Evolutionary conservation across 1,139 yeast species (phyloP).

Genomic region (Candida sp.): DNA sequence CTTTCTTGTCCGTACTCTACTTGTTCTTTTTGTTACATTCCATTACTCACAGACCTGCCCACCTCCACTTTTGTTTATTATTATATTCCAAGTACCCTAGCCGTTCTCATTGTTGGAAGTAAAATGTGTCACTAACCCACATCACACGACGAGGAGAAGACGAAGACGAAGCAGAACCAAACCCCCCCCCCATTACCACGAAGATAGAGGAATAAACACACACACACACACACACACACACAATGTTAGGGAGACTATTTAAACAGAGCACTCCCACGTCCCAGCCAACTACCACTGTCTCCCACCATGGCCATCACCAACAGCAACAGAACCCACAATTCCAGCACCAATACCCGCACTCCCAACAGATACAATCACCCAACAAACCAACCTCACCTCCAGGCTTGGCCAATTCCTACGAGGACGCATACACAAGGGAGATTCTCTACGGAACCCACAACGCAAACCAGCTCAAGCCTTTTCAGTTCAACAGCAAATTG

Average conservation of each 20-base stretch:
- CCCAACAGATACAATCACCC: slow-evolving; percentile 15
- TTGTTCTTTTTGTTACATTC: not conserved
- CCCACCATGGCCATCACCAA: slow-evolving; percentile 11
- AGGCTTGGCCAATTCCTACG: slow-evolving; percentile 28
- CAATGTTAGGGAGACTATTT: slow-evolving; percentile 34
- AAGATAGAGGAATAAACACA: not conserved
- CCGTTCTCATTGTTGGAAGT: not conserved
- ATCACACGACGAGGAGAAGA: not conserved
- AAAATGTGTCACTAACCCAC: not conserved
- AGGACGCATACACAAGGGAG: slow-evolving; percentile 47
- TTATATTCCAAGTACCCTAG: not conserved
- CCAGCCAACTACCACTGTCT: slow-evolving; percentile 5
- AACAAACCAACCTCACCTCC: slow-evolving; percentile 11
- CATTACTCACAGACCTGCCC: too few species aligned
- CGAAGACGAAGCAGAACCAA: not conserved
- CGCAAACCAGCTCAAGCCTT: slow-evolving; percentile 30
- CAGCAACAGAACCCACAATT: slow-evolving; percentile 8
- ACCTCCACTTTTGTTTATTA: too few species aligned
- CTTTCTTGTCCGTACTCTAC: not conserved
- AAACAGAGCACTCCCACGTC: slow-evolving; percentile 23
- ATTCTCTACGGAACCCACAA: slow-evolving; percentile 47
- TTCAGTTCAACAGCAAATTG: slow-evolving; percentile 33
- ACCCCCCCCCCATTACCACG: not conserved
- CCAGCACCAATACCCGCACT: slow-evolving; percentile 15
- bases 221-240: too few species aligned